Evolutionary conservation across 179 eudicot genomes (phyloP).

Genomic region (Amaranthus tricolor): DNA sequence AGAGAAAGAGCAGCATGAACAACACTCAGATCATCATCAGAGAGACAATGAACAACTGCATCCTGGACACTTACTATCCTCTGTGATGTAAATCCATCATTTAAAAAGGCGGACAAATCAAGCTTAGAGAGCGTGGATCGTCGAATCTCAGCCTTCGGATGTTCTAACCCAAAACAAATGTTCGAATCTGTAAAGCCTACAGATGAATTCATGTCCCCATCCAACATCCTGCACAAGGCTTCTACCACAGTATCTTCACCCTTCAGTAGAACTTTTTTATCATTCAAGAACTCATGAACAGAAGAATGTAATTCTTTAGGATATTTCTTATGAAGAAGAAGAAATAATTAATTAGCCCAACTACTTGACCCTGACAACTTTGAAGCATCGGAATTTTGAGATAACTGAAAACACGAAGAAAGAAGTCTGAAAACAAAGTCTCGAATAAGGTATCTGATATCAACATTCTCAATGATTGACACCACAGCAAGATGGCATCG

Average conservation of each 20-base stretch:
- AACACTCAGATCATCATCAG: constrained; percentile 75
- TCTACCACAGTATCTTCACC: constrained; percentile 49
- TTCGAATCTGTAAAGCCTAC: constrained; percentile 55
- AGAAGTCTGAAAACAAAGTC: constrained; percentile 56
- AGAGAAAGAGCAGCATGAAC: constrained; percentile 64
- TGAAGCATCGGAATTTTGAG: constrained; percentile 36
- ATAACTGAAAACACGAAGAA: constrained; percentile 44
- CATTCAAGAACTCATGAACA: constrained; percentile 59
- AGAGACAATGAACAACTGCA: constrained; percentile 64
- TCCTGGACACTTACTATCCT: constrained; percentile 54
- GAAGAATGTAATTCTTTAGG: constrained; percentile 61
- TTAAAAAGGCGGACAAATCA: constrained; percentile 48
- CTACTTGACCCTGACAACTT: constrained; percentile 46
- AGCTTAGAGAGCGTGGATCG: constrained; percentile 53
- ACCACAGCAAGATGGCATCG: constrained; percentile 41
- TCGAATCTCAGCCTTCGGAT: constrained; percentile 82
- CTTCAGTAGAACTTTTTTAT: constrained; percentile 50
- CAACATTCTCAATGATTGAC: constrained; percentile 56
- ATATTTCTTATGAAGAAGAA: constrained; percentile 46
- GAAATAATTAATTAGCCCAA: constrained; percentile 55
- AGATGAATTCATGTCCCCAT: constrained; percentile 46
- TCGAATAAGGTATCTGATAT: constrained; percentile 40
- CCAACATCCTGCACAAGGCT: constrained; percentile 59
- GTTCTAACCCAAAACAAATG: constrained; percentile 80
- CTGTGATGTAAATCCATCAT: constrained; percentile 48